Evolutionary conservation across 1,284 basidiomycete species (phyloP).

Genomic region (Amylostereum areolatum): DNA sequence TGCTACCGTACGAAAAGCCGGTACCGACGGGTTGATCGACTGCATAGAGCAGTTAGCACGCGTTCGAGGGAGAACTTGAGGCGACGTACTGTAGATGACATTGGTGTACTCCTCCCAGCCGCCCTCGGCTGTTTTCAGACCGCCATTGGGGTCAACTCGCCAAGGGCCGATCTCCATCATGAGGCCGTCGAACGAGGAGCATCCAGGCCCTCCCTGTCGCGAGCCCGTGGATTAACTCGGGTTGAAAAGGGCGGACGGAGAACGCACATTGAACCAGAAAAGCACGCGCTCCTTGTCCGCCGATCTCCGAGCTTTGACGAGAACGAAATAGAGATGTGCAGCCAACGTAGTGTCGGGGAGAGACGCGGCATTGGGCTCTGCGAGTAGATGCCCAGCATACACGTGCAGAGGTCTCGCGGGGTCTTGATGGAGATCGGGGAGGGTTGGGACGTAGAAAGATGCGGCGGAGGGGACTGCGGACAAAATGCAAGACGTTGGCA

Average conservation of each 20-base stretch:
- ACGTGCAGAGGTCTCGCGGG: slow-evolving; percentile 66
- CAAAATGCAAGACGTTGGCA: not conserved
- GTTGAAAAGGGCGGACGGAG: not conserved
- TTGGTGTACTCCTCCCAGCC: slow-evolving; percentile 99
- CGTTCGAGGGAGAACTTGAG: not conserved
- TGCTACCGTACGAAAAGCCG: slow-evolving; percentile 86
- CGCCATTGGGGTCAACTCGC: slow-evolving; percentile 75
- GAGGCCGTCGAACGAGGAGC: slow-evolving; percentile 94
- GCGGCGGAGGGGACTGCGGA: slow-evolving; percentile 67
- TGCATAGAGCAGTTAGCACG: slow-evolving; percentile 21
- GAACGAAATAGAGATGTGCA: slow-evolving; percentile 85
- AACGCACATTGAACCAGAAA: slow-evolving; percentile 92
- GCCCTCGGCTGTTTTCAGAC: slow-evolving; percentile 75
- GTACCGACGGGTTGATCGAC: slow-evolving; percentile 98
- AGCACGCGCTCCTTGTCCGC: slow-evolving; percentile 87
- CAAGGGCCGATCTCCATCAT: slow-evolving; percentile 99
- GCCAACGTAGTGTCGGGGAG: slow-evolving; percentile 52
- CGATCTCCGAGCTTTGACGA: slow-evolving; percentile 81
- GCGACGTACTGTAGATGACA: slow-evolving; percentile 78
- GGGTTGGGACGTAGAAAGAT: slow-evolving; percentile 74
- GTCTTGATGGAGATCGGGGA: slow-evolving; percentile 75
- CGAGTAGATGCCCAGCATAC: slow-evolving; percentile 77
- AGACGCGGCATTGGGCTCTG: slow-evolving; percentile 61
- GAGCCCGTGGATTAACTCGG: not conserved
- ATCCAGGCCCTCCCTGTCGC: slow-evolving; percentile 85